phyloP scores from a whole-genome alignment of 768 basidiomycete genomes.

The Porphyrellus cyaneotinctus region DNA sequence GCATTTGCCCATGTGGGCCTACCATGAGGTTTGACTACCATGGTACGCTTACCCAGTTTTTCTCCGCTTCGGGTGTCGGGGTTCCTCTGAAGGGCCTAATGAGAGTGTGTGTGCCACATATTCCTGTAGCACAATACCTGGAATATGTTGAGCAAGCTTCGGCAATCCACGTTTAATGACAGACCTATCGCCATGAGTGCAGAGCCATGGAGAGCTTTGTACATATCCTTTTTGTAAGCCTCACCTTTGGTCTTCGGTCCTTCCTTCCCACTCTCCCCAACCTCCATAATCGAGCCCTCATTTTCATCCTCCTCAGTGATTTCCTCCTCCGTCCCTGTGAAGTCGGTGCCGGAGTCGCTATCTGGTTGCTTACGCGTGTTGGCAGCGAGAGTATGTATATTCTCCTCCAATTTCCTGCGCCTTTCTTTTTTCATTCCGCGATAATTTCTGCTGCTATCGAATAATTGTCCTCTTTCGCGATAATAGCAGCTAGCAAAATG shows the following conservation, averaged over 20 bases:
- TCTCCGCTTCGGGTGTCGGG: conserved; percentile 4
- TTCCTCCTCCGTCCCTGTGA: conserved; percentile 14
- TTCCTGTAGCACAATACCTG: conserved; percentile 70
- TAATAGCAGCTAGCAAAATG: conserved; percentile 56
- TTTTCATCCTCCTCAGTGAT: conserved; percentile 15
- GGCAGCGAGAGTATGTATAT: conserved; percentile 21
- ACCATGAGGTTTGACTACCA: background rate
- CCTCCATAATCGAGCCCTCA: conserved; percentile 6
- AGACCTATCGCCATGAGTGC: conserved; percentile 69
- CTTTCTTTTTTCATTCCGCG: conserved; percentile 41
- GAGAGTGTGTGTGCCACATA: conserved; percentile 41
- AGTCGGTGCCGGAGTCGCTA: conserved; percentile 8
- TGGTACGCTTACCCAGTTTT: background rate
- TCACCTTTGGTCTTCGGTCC: conserved; percentile 4
- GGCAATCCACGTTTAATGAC: conserved; percentile 12
- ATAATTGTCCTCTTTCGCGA: conserved; percentile 54
- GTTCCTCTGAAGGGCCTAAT: background rate
- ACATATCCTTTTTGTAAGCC: conserved; percentile 53
- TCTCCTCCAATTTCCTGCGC: conserved; percentile 11
- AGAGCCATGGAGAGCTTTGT: conserved; percentile 68
- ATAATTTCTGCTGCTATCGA: conserved; percentile 45
- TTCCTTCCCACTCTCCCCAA: conserved; percentile 8
- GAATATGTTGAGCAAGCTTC: background rate
- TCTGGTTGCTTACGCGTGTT: background rate
- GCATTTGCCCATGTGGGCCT: conserved; percentile 7